Base-by-base conservation (phyloP, 441 rosid genomes). In the Pelargonium australe region DNA sequence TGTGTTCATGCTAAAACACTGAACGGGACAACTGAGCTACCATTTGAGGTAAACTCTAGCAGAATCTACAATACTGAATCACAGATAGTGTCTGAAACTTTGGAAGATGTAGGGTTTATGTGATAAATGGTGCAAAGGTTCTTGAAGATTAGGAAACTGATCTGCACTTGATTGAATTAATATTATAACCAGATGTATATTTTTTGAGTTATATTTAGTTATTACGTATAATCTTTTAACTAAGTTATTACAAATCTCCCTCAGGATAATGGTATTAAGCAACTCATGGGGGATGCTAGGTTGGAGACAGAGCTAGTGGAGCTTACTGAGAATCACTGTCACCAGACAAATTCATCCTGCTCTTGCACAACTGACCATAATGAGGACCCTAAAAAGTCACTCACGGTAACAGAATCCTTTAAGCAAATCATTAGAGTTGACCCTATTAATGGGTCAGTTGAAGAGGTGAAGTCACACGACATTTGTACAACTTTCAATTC, bases 241-340 rank as follows among this genome's bases (percentile, higher is more conserved):
- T 80, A 72, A 83, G 77, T 68, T 68, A 73, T 61, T 67, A 63
- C 74, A 74, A 77, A 74, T 73, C 73, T 78, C 76, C 68, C 67
- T 74, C 87, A 86, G 97, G 96, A 75, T 78, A 60, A 73, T 63
- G 73, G 68, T 72, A 53, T 67, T 9, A 68, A 75, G 63, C 78
- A 75, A 71, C 72, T 31, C 10, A 72, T 75, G 62, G 64, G 77
- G 75, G 76, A 77, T 64, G 72, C 75, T 70, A 85, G 78, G 67
- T 68, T 77, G 64, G 79, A 71, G 67, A 64, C 14, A 8, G 58
- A 45, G 69, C 57, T 53, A 2, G 65, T 17, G 12, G 71, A 67
- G 45, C 65, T 65, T 31, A 71, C 28, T 69, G 53, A 43, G 63
- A 49, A 71, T 72, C 61, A 49, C 72, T 77, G 69, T 72, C 75